Evolutionary conservation across 805 yeast genomes (phyloP).

Genomic region (Suhomyces sp.): DNA sequence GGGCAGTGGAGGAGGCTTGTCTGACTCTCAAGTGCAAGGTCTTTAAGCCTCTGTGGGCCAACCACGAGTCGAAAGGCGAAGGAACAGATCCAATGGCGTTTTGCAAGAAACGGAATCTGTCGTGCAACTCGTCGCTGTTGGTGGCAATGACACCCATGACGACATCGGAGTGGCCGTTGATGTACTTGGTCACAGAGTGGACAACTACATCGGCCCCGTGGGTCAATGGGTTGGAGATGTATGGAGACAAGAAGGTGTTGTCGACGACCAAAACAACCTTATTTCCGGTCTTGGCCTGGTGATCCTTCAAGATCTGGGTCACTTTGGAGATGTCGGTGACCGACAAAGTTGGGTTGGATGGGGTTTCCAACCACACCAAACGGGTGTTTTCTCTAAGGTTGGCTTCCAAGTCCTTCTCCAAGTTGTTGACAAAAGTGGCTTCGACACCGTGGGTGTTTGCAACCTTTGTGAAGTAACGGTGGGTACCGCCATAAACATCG

Average conservation of each 20-base stretch:
- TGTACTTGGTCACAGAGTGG: slow-evolving; percentile 86
- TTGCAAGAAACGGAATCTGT: slow-evolving; percentile 70
- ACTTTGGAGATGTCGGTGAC: slow-evolving; percentile 73
- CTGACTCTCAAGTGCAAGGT: slow-evolving; percentile 78
- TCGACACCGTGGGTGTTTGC: slow-evolving; percentile 76
- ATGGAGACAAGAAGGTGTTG: slow-evolving; percentile 86
- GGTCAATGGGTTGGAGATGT: slow-evolving; percentile 76
- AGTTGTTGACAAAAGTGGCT: slow-evolving; percentile 63
- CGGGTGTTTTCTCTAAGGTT: slow-evolving; percentile 61
- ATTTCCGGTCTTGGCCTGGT: slow-evolving; percentile 44
- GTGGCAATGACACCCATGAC: slow-evolving; percentile 82
- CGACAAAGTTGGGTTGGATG: slow-evolving; percentile 82
- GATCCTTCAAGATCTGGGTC: slow-evolving; percentile 48
- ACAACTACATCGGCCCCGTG: slow-evolving; percentile 86
- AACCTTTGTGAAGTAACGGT: slow-evolving; percentile 83
- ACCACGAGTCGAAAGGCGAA: slow-evolving; percentile 88
- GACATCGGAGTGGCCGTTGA: slow-evolving; percentile 90
- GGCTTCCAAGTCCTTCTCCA: slow-evolving; percentile 55
- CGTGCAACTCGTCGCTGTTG: slow-evolving; percentile 57
- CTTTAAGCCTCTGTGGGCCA: slow-evolving; percentile 88
- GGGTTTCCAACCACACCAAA: slow-evolving; percentile 85
- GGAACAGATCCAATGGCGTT: slow-evolving; percentile 89
- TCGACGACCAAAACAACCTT: slow-evolving; percentile 70
- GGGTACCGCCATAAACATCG: slow-evolving; percentile 91
- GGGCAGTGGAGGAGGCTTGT: slow-evolving; percentile 66